Evolutionary conservation across 371 early-diverging fungal genomes (phyloP), one percentile per base, ranked within the genome.

Genomic region (Umbelopsis sp.): DNA sequence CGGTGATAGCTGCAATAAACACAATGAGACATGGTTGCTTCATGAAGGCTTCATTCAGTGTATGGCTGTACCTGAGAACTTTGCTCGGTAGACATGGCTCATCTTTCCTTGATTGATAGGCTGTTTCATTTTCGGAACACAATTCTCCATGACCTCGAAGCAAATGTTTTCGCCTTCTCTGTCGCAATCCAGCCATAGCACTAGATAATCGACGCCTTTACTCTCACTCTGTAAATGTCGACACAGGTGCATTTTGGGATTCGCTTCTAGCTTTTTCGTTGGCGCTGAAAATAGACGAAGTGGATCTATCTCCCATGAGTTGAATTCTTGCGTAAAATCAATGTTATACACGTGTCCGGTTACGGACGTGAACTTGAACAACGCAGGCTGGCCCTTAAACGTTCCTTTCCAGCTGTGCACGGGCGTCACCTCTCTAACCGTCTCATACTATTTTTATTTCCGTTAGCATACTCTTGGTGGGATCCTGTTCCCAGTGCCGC

Each of bases 151-250:
- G 32, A 92, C 90, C 69, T 92, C 89, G 65, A 74, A 77, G 41
- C 88, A 91, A 65, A 92, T 92, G 68, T 92, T 88, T 70, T 92
- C 92, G 10, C 92, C 92, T 75, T 92, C 92, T 64, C 92, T 72
- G 72, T 92, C 92, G 67, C 91, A 89, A 76, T 92, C 92, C 41
- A 91, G 80, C 92, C 92, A 92, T 10, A 91, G 78, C 25, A 91
- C 78, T 7, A 92, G 71, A 65, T 81, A 80, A 67, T 87, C 82
- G 8, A 80, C 67, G 10, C 76, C 76, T 66, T 82, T 85, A 1
- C 81, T 75, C 50, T 79, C 79, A 9, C 63, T 72, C 20, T 76
- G 72, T 48, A 87, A 68, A 65, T 83, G 81, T 7, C 77, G 78
- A 9, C 77, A 75, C 12, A 91, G 74, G 65, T 73, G 76, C 77